A percentile compares a stretch with the other conserved stretches of the same genome.
Conservation (phyloP, 2,329 filamentous ascomycete species). For the Furcasterigmium furcatum region DNA sequence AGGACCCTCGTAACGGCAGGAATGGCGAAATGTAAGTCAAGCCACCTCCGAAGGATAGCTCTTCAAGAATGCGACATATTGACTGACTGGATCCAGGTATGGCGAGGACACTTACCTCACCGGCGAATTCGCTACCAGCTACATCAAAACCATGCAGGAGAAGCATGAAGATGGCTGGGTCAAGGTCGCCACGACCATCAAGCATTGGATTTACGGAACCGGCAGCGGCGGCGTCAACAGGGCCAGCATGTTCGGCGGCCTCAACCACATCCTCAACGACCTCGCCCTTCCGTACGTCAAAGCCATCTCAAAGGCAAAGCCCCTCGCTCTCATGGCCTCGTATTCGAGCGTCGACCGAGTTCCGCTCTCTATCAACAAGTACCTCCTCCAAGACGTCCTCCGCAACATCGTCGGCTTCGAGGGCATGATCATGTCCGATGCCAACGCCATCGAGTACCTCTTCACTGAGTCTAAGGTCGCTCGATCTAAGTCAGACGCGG, state of each 20-base stretch:
- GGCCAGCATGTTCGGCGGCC: slow-evolving; percentile 24
- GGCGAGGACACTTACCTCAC: slow-evolving; percentile 27
- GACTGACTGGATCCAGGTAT: slow-evolving; percentile 19
- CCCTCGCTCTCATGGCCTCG: slow-evolving; percentile 25
- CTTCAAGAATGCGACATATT: not conserved
- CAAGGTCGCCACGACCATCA: slow-evolving; percentile 30
- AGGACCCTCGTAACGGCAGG: too few relatives aligned
- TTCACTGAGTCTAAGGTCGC: slow-evolving; percentile 21
- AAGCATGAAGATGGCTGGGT: slow-evolving; percentile 24
- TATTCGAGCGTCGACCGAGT: slow-evolving; percentile 25
- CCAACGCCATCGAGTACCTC: slow-evolving; percentile 21
- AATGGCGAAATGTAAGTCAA: slow-evolving; percentile 19
- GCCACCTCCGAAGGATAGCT: too few relatives aligned
- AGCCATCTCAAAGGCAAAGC: slow-evolving; percentile 19
- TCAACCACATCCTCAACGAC: slow-evolving; percentile 30
- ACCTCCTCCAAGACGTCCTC: slow-evolving; percentile 22
- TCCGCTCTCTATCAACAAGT: slow-evolving; percentile 25
- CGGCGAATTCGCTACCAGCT: slow-evolving; percentile 24
- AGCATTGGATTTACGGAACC: slow-evolving; percentile 30
- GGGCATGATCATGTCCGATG: slow-evolving; percentile 28
- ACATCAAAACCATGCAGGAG: slow-evolving; percentile 30
- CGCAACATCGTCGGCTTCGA: slow-evolving; percentile 23
- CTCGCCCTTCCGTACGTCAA: slow-evolving; percentile 23
- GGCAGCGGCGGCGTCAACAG: slow-evolving; percentile 26
- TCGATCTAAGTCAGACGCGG: slow-evolving; percentile 20